Conservation (phyloP, 2,329 filamentous ascomycete genomes). For the Paraphaeosphaeria sporulosa region DNA sequence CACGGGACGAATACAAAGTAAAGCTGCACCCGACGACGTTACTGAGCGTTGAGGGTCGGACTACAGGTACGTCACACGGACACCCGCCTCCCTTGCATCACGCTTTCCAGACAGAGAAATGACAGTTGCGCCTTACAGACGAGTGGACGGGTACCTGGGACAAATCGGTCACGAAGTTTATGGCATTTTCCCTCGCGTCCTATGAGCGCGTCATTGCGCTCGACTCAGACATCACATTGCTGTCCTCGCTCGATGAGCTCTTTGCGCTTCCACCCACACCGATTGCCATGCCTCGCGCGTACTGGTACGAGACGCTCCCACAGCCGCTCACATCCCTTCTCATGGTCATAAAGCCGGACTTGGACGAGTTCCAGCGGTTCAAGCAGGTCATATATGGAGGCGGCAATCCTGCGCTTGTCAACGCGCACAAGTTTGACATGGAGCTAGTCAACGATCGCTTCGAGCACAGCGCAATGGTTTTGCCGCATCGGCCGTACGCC, state of each 20-base stretch:
- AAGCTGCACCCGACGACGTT: slow-evolving; percentile 58
- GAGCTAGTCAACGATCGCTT: slow-evolving; percentile 72
- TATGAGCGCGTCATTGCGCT: slow-evolving; percentile 66
- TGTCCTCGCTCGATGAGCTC: slow-evolving; percentile 72
- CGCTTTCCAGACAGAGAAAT: slow-evolving; percentile 11
- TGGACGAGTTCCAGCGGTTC: slow-evolving; percentile 57
- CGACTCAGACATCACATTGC: slow-evolving; percentile 70
- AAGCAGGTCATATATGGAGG: slow-evolving; percentile 38
- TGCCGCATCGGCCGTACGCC: slow-evolving; percentile 70
- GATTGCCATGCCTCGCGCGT: slow-evolving; percentile 74
- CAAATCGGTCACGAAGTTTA: slow-evolving; percentile 71
- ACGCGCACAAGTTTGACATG: slow-evolving; percentile 66
- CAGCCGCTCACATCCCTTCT: slow-evolving; percentile 67
- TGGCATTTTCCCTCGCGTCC: slow-evolving; percentile 72
- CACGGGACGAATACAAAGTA: slow-evolving; percentile 59
- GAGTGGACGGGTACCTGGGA: slow-evolving; percentile 62
- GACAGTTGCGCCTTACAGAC: slow-evolving; percentile 30
- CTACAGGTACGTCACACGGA: slow-evolving; percentile 36
- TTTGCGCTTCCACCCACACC: slow-evolving; percentile 69
- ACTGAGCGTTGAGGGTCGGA: slow-evolving; percentile 44
- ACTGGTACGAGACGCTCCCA: slow-evolving; percentile 68
- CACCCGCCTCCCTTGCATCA: slow-evolving; percentile 16
- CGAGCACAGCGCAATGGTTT: slow-evolving; percentile 63
- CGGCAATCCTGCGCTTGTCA: slow-evolving; percentile 36
- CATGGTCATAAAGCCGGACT: slow-evolving; percentile 67